Evolutionary conservation across 495 filamentous ascomycete species (phyloP).

Genomic region (Penicillium atrosanguineum): DNA sequence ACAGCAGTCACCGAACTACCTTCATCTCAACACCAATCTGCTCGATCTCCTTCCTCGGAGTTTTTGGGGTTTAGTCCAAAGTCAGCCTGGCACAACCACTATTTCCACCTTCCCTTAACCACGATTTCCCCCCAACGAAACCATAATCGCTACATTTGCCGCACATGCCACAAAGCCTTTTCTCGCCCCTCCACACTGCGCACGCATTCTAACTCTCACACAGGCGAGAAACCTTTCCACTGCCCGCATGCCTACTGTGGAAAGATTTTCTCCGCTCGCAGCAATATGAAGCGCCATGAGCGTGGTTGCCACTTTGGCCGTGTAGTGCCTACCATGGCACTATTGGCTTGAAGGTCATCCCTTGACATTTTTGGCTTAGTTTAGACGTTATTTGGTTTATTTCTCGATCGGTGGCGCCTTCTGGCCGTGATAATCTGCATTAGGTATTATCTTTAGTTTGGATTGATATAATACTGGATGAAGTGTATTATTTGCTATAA

Average conservation of each 20-base stretch:
- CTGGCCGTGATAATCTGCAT: too few relatives aligned
- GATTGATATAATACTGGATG: too few relatives aligned
- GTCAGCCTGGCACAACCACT: slow-evolving; percentile 74
- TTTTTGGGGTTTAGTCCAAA: too few relatives aligned
- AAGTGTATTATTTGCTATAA: too few relatives aligned
- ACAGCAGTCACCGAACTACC: too few relatives aligned
- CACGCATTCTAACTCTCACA: slow-evolving; percentile 97
- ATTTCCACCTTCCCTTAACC: slow-evolving; percentile 87
- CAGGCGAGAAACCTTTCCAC: slow-evolving; percentile 99
- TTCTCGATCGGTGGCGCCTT: too few relatives aligned
- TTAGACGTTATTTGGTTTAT: too few relatives aligned
- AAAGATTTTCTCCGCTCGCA: slow-evolving; percentile 95
- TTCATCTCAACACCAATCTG: slow-evolving; percentile 1
- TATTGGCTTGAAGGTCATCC: slow-evolving; percentile 18
- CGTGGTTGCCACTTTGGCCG: slow-evolving; percentile 79
- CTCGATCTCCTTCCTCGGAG: slow-evolving; percentile 29
- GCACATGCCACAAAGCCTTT: slow-evolving; percentile 97
- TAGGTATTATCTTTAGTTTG: too few relatives aligned
- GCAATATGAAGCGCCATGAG: slow-evolving; percentile 99
- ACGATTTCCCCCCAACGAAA: slow-evolving; percentile 85
- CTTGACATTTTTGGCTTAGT: too few relatives aligned
- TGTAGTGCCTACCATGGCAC: slow-evolving; percentile 27
- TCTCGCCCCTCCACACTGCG: slow-evolving; percentile 87
- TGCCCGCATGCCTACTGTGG: slow-evolving; percentile 93
- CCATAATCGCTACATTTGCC: slow-evolving; percentile 96